Percentiles rank a stretch among this genome's conserved stretches.
Conservation (phyloP, 2,329 filamentous ascomycete genomes). For the Torrubiella hemipterigena region DNA sequence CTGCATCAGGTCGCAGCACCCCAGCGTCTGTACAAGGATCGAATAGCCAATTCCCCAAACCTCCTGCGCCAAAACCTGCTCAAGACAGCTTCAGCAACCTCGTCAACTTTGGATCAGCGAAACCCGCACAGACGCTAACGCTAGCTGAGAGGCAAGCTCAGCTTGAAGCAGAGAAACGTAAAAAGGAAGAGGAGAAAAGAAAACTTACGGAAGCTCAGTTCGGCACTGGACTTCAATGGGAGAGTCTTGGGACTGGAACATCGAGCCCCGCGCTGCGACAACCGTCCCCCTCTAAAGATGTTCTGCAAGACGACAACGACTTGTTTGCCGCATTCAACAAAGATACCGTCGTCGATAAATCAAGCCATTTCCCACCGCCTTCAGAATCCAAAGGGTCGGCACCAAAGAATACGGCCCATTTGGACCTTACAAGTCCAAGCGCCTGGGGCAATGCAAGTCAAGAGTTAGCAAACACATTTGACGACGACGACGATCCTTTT, state of each 20-base stretch:
- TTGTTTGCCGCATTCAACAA: conserved; percentile 57
- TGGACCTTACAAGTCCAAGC: conserved; percentile 41
- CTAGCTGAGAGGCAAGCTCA: conserved; percentile 67
- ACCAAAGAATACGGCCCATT: conserved; percentile 27
- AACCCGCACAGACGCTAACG: conserved; percentile 57
- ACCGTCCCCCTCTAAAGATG: conserved; percentile 6
- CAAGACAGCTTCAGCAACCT: conserved; percentile 71
- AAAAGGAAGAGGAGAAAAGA: conserved; percentile 62
- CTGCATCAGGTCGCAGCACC: conserved; percentile 44
- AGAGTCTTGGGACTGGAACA: conserved; percentile 51
- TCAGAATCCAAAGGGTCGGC: conserved; percentile 30
- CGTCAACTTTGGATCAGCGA: conserved; percentile 45
- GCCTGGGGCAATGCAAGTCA: conserved; percentile 34
- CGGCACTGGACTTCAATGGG: conserved; percentile 66
- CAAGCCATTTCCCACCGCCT: conserved; percentile 50
- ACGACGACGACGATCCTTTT: conserved; percentile 82
- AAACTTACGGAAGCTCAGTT: conserved; percentile 66
- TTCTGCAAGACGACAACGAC: conserved; percentile 40
- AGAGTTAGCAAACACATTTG: conserved; percentile 25
- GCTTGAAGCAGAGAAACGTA: conserved; percentile 51
- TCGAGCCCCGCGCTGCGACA: conserved; percentile 16
- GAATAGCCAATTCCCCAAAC: conserved; percentile 28
- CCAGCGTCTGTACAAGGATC: conserved; percentile 36
- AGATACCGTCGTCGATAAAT: conserved; percentile 54
- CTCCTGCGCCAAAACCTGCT: conserved; percentile 35